Conservation (phyloP, 805 yeast genomes). For the Diddensiella caesifluorescens region DNA sequence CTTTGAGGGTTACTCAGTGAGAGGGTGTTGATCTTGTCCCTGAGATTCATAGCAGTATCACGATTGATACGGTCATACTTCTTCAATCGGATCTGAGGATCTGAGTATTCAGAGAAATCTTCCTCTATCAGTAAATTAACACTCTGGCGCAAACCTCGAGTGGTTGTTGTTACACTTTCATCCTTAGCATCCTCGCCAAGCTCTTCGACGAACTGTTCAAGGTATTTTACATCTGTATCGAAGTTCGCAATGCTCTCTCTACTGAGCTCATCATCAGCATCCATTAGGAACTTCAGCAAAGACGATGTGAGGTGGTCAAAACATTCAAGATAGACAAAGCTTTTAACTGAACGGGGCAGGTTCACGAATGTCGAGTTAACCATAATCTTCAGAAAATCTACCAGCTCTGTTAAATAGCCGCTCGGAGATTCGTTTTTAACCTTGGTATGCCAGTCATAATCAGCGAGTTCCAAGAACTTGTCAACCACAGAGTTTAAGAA, state of each 20-base stretch:
- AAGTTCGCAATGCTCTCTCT: conserved; percentile 64
- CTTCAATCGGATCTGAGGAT: conserved; percentile 50
- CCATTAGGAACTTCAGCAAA: conserved; percentile 54
- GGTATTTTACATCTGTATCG: conserved; percentile 69
- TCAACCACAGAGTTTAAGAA: conserved; percentile 76
- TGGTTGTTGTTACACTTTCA: conserved; percentile 55
- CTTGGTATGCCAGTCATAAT: conserved; percentile 73
- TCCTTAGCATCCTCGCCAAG: conserved; percentile 28
- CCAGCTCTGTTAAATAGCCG: conserved; percentile 72
- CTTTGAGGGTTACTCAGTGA: neutral
- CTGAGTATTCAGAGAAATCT: conserved; percentile 59
- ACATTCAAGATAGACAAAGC: conserved; percentile 76
- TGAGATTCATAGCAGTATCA: conserved; percentile 59
- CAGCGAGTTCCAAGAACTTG: conserved; percentile 77
- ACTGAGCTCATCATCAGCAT: conserved; percentile 49
- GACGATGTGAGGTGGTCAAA: conserved; percentile 78
- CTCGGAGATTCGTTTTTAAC: conserved; percentile 56
- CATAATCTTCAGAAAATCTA: conserved; percentile 76
- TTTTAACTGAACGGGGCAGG: conserved; percentile 70
- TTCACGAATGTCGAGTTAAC: conserved; percentile 79
- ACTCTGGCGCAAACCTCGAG: conserved; percentile 73
- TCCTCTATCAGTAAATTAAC: conserved; percentile 58
- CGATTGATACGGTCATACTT: conserved; percentile 70
- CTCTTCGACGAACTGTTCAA: conserved; percentile 48
- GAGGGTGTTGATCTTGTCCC: conserved; percentile 40